Percentiles rank a stretch among this genome's conserved stretches.
phyloP scores from a whole-genome alignment of 1,284 basidiomycete species.

The Sporisorium graminicola region DNA sequence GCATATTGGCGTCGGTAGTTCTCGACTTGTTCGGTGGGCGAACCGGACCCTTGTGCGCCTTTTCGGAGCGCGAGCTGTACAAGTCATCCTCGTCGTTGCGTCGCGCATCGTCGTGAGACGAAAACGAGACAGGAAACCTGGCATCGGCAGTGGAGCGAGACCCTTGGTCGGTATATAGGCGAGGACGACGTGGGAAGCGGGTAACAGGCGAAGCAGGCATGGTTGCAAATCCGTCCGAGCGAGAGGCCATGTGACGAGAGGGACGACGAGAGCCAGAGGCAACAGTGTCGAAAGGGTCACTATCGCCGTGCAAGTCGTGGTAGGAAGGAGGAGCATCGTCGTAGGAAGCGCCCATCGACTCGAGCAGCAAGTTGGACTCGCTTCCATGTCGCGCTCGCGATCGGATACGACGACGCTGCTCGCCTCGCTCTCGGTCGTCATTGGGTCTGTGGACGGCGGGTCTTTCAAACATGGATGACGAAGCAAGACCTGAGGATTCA shows the following conservation, averaged over 20 bases:
- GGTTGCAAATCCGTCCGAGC: conserved; percentile 19
- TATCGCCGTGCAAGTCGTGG: conserved; percentile 34
- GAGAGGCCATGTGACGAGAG: conserved; percentile 10
- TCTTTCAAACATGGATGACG: not conserved
- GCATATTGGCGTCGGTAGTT: conserved; percentile 7
- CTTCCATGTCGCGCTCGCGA: conserved; percentile 21
- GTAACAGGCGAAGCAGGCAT: conserved; percentile 22
- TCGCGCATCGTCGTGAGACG: not conserved
- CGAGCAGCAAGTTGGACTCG: conserved; percentile 31
- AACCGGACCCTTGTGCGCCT: not conserved
- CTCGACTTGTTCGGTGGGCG: conserved; percentile 4
- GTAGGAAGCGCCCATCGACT: conserved; percentile 8
- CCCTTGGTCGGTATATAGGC: conserved; percentile 18
- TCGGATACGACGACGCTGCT: not conserved
- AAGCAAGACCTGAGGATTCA: not conserved
- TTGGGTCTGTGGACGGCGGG: not conserved
- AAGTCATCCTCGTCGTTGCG: conserved; percentile 16
- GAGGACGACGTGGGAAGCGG: conserved; percentile 8
- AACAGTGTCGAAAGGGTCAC: conserved; percentile 22
- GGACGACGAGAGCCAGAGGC: not conserved
- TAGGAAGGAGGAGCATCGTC: conserved; percentile 37
- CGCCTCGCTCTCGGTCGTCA: not conserved
- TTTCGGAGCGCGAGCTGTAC: conserved; percentile 12
- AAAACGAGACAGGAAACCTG: conserved; percentile 14
- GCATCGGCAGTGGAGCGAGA: not conserved